These are phyloP conservation scores for Epichloe sp. DNA, from an alignment of 2,329 filamentous ascomycete genomes.

Conservation along the genomic window DNA sequence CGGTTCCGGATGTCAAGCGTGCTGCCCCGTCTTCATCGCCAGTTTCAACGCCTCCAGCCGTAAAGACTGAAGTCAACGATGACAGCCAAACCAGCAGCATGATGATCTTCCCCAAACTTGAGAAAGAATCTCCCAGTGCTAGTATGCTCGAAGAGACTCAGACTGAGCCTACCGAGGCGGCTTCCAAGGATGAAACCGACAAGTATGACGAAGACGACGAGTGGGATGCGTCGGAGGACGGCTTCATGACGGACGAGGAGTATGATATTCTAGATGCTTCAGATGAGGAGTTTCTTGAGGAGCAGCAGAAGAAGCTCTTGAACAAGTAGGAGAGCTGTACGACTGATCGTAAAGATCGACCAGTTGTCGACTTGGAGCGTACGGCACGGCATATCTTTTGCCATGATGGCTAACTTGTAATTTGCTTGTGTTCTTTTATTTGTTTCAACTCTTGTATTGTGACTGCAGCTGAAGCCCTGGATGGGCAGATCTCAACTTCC, in stretches of 20 bases:
- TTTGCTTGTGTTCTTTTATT: not conserved
- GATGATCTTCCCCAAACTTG: slow-evolving; percentile 95
- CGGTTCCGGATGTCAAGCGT: slow-evolving; percentile 13
- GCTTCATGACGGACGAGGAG: slow-evolving; percentile 92
- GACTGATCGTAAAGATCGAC: not conserved
- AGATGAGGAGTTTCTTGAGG: slow-evolving; percentile 66
- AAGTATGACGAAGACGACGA: slow-evolving; percentile 40
- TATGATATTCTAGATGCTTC: slow-evolving; percentile 95
- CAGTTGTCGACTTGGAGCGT: not conserved
- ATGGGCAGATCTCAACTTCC: not conserved
- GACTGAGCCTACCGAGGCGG: slow-evolving; percentile 35
- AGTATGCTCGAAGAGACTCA: slow-evolving; percentile 60
- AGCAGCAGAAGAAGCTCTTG: slow-evolving; percentile 31
- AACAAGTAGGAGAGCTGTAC: slow-evolving; percentile 20
- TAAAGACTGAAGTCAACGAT: slow-evolving; percentile 17
- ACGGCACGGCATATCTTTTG: slow-evolving; percentile 5
- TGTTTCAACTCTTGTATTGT: not conserved
- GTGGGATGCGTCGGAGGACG: slow-evolving; percentile 51
- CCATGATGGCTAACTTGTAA: slow-evolving; percentile 3
- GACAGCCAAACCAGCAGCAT: slow-evolving; percentile 34
- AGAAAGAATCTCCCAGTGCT: slow-evolving; percentile 77
- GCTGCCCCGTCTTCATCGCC: slow-evolving; percentile 8
- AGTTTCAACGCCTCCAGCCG: not conserved
- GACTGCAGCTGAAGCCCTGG: not conserved
- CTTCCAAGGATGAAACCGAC: slow-evolving; percentile 36